Evolutionary conservation across 177 flowering plant species (phyloP), one percentile per base, ranked within the genome.

Genomic region (Vitis hybrid): DNA sequence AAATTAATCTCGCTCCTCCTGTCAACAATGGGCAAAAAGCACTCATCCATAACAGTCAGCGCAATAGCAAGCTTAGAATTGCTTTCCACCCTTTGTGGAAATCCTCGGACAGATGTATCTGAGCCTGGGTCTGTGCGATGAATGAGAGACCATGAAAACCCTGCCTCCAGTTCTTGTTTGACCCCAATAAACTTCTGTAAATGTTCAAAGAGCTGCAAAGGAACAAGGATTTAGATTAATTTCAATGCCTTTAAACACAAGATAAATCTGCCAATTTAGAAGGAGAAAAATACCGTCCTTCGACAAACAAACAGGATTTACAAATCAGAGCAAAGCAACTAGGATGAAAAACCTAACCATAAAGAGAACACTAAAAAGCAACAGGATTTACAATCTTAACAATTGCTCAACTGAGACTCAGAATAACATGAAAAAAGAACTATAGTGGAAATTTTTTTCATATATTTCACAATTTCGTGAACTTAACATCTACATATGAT

Each of bases 41-140:
- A 96, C 77, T 96, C 99, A 72, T 96, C 90, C 98, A 96, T 92
- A 53, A 96, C 83, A 59, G 85, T 77, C 61, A 87, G 72, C 56
- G 98, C 94, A 72, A 96, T 91, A 75, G 97, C 97, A 63, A 96
- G 76, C 82, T 90, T 96, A 16, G 97, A 87, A 81, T 96, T 96
- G 87, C 88, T 83, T 76, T 92, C 98, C 70, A 89, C 90, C 64
- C 82, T 84, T 65, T 79, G 90, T 65, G 89, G 76, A 69, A 80
- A 77, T 18, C 80, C 88, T n/a, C 70, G 78, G 50, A 39, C 39
- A 60, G 82, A 77, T 29, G 77, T 18, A 58, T 88, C 89, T 39
- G 82, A 72, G 56, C 79, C 88, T 55, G 78, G 67, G 75, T 86
- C 91, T 53, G 85, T 76, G 51, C 97, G 87, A 77, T 74, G 89